Percentiles rank a stretch among this genome's conserved stretches.
Conservation (phyloP, 139 green algal genomes). For the Nannochloris sp. region DNA sequence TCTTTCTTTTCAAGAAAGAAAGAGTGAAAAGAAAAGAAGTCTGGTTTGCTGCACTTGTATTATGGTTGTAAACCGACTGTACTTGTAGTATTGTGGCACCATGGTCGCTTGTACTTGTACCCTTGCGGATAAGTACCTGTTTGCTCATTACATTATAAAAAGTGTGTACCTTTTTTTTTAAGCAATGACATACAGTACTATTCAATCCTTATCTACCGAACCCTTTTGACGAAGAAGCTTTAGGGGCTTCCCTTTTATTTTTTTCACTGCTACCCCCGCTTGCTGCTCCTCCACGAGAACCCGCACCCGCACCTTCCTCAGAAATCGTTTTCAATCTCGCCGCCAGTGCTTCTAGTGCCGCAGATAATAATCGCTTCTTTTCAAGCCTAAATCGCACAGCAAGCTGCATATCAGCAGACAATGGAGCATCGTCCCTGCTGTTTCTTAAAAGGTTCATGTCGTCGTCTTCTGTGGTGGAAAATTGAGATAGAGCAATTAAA, state of each 20-base stretch:
- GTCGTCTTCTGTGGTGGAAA: conserved; percentile 38
- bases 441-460: conserved; percentile 36
- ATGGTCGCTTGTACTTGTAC: too few relatives aligned
- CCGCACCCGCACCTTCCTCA: not conserved
- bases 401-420: conserved; percentile 37
- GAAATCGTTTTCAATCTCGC: conserved; percentile 9
- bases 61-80: too few relatives aligned
- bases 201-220: too few relatives aligned
- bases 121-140: too few relatives aligned
- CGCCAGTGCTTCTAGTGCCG: conserved; percentile 27
- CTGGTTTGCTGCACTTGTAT: too few relatives aligned
- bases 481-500: conserved; percentile 43
- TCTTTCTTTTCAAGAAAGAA: not conserved
- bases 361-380: conserved; percentile 52
- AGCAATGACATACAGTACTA: too few relatives aligned
- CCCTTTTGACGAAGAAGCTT: not conserved
- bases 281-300: too few relatives aligned
- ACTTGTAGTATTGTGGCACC: too few relatives aligned
- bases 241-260: not conserved
- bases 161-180: too few relatives aligned
- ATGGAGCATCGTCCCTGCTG: not conserved
- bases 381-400: conserved; percentile 49
- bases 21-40: not conserved
- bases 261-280: not conserved
- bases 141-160: too few relatives aligned